These are phyloP conservation scores for Aspergillus sp. DNA, from an alignment of 2,329 filamentous ascomycete genomes.

Conservation along the genomic window DNA sequence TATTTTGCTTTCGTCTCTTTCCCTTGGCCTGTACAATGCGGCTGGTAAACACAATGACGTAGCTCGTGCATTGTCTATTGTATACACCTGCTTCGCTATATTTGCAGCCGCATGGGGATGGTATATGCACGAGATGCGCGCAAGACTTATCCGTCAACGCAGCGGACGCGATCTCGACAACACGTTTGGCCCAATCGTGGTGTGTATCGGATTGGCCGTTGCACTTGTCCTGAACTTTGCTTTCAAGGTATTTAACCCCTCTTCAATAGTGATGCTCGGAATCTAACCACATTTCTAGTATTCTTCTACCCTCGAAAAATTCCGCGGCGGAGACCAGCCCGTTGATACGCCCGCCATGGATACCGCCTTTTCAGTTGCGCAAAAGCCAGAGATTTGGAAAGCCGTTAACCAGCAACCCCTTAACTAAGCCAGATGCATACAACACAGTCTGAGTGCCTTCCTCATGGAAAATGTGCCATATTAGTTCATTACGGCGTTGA, in stretches of 20 bases:
- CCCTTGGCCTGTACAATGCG: slow-evolving; percentile 83
- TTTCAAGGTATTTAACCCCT: slow-evolving; percentile 60
- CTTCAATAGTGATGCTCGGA: background rate
- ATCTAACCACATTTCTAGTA: slow-evolving; percentile 28
- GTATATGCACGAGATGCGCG: slow-evolving; percentile 72
- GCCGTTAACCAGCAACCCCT: slow-evolving; percentile 23
- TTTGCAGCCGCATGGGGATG: slow-evolving; percentile 90
- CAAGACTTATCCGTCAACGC: slow-evolving; percentile 76
- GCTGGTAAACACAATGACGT: slow-evolving; percentile 73
- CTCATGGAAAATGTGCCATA: background rate
- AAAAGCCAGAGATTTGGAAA: slow-evolving; percentile 10
- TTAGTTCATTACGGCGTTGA: background rate
- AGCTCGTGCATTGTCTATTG: slow-evolving; percentile 74
- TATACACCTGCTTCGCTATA: slow-evolving; percentile 77
- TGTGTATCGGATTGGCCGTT: slow-evolving; percentile 74
- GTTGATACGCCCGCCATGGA: background rate
- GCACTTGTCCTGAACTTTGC: slow-evolving; percentile 85
- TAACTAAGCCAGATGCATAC: background rate
- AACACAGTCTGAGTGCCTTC: background rate
- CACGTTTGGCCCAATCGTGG: slow-evolving; percentile 76
- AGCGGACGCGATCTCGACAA: slow-evolving; percentile 95
- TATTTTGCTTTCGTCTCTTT: slow-evolving; percentile 79
- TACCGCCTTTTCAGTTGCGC: background rate
- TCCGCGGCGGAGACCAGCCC: slow-evolving; percentile 16
- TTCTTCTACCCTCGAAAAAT: slow-evolving; percentile 26